Conservation (phyloP, 352 stramenopile genomes). For the Phytopythium kandeliae region DNA sequence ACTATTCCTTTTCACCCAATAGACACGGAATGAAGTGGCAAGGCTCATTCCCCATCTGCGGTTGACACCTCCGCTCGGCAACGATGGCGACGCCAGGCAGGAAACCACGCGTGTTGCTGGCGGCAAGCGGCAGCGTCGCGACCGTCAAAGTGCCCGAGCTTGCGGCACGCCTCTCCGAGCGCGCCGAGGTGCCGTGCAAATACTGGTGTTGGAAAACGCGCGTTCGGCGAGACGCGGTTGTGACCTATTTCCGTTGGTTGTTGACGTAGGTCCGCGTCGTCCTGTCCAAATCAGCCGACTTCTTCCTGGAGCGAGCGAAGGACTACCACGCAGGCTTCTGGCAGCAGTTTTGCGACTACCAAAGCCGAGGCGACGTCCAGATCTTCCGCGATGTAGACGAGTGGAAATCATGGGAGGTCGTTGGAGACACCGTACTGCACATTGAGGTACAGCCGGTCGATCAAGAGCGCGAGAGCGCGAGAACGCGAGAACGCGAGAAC, state of each 20-base stretch:
- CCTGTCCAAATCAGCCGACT: conserved; percentile 73
- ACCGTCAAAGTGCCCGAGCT: conserved; percentile 86
- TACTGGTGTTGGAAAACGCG: neutral
- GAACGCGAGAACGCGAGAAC: too few species aligned
- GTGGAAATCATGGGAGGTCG: conserved; percentile 72
- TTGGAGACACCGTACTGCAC: conserved; percentile 81
- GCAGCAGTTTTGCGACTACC: conserved; percentile 33
- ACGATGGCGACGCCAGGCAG: conserved; percentile 7
- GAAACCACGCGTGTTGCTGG: conserved; percentile 57
- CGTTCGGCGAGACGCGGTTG: neutral
- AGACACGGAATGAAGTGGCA: too few species aligned
- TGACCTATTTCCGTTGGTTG: neutral
- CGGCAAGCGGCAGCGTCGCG: conserved; percentile 81
- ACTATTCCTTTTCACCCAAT: too few species aligned
- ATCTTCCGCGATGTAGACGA: conserved; percentile 76
- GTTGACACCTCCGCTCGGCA: neutral
- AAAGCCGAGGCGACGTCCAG: conserved; percentile 15
- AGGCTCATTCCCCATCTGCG: too few species aligned
- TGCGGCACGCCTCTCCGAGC: conserved; percentile 42
- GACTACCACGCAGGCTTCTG: conserved; percentile 60
- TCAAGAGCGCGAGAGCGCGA: too few species aligned
- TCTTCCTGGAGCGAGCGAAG: conserved; percentile 75
- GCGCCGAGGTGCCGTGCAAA: conserved; percentile 39
- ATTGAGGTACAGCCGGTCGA: conserved; percentile 61
- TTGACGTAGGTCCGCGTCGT: conserved; percentile 63